Evolutionary conservation across 345 rosid species (phyloP), one percentile per base, ranked within the genome.

Genomic region (Euphorbia peplus): DNA sequence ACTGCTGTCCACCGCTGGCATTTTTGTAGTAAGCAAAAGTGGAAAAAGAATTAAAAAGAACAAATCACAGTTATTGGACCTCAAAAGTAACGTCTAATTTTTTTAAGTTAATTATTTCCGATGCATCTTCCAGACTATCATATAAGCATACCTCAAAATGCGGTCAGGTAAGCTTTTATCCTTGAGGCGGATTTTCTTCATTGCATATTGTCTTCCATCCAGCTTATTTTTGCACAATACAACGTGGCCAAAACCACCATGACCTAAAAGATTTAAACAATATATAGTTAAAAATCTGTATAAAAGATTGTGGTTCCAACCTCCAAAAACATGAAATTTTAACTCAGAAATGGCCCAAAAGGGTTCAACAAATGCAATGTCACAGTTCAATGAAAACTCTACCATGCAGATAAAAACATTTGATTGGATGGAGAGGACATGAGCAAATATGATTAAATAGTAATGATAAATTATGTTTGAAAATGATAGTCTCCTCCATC

Each of bases 171-270:
- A 70, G 70, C 71, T 89, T 86, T 93, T 85, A 78, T 91, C 98
- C 88, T 85, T 93, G 58, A 89, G 89, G 68, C 89, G 90, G 75
- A 93, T 91, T 84, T 93, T 93, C 85, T 93, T 93, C 72, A 93
- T 87, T 1, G 98, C 98, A 81, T 93, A 93, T 61, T 93, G 97
- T 70, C 98, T 91, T 74, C 98, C 98, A 79, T 93, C 98, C 70
- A 93, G 78, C 79, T 93, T 93, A 83, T 93, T 93, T 86, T 90
- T 89, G 83, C 98, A 91, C 46, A 93, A 74, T 5, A 93, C 92
- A 70, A 93, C 98, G 72, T 85, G 95, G 54, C 95, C 98, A 70
- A 93, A 93, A 74, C 96, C 96, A 67, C 98, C 98, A 75, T 89
- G 98, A 64, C 98, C 98, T 93, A 77, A 59, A 32, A 13, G 16